These are phyloP conservation scores for Porcisia hertigi DNA, from an alignment of 208 protist genomes.

Conservation along the genomic window DNA sequence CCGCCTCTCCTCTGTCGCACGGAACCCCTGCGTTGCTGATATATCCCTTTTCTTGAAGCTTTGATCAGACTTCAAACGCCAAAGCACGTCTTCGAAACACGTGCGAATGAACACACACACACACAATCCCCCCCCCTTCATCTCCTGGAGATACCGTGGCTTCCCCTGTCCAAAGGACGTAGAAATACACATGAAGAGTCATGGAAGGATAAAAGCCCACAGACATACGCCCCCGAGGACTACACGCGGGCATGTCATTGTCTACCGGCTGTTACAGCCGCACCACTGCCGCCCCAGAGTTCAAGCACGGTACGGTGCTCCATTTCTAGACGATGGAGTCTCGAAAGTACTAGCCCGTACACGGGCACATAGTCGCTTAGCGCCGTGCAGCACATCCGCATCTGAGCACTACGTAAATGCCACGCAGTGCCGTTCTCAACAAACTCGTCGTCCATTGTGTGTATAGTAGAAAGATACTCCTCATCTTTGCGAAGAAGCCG, in stretches of 20 bases:
- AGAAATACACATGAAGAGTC: background rate
- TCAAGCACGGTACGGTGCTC: conserved; percentile 81
- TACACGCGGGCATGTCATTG: background rate
- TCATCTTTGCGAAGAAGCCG: conserved; percentile 45
- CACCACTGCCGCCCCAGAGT: conserved; percentile 44
- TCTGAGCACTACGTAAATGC: conserved; percentile 6
- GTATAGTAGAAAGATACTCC: conserved; percentile 56
- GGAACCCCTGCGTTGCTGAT: background rate
- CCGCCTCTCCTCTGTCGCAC: background rate
- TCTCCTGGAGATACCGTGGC: background rate
- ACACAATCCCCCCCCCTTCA: background rate
- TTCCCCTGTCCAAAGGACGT: background rate
- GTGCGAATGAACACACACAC: too few species aligned
- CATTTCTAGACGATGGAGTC: conserved; percentile 75
- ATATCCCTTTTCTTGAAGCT: background rate
- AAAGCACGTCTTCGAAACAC: background rate
- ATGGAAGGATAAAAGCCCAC: background rate
- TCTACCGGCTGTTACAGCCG: background rate
- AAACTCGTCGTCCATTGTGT: conserved; percentile 54
- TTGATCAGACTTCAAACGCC: background rate
- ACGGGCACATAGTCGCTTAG: conserved; percentile 78
- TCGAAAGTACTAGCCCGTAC: conserved; percentile 70
- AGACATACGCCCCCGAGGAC: background rate
- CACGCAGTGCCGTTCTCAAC: conserved; percentile 19
- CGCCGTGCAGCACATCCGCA: conserved; percentile 7